These are phyloP conservation scores for Hyphopichia khmerensis DNA, from an alignment of 1,139 yeast genomes.

Conservation along the genomic window DNA sequence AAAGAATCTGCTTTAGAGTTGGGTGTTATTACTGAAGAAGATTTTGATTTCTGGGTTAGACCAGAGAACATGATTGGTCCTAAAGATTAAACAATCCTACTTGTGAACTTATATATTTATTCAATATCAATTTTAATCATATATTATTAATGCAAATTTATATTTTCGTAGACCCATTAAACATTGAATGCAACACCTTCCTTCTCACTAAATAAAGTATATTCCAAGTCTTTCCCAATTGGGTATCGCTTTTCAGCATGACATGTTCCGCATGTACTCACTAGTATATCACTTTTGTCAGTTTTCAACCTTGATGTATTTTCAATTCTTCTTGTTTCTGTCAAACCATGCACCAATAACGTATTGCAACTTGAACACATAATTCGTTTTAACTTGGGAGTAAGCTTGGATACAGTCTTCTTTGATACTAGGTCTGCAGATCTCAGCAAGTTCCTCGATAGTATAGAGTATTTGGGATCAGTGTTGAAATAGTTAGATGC, in stretches of 20 bases:
- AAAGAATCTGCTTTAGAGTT: conserved; percentile 93
- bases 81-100: conserved; percentile 26
- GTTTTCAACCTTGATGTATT: conserved; percentile 24
- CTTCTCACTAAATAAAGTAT: conserved; percentile 27
- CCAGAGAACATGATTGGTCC: conserved; percentile 99
- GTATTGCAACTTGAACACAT: conserved; percentile 60
- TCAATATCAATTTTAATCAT: not conserved
- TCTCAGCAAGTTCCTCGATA: conserved; percentile 51
- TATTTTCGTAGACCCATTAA: not conserved
- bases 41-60: conserved; percentile 94
- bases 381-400: conserved; percentile 60
- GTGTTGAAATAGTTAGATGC: conserved; percentile 33
- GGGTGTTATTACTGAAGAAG: conserved; percentile 75
- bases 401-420: conserved; percentile 59
- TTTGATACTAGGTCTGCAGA: conserved; percentile 54
- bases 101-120: not conserved
- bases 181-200: conserved; percentile 14
- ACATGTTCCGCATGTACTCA: conserved; percentile 28
- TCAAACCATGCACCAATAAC: conserved; percentile 47
- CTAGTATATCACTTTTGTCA: conserved; percentile 31
- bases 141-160: not conserved
- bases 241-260: conserved; percentile 29
- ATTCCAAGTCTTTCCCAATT: conserved; percentile 30
- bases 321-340: conserved; percentile 30
- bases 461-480: conserved; percentile 20